Evolutionary conservation across 2,329 filamentous ascomycete species (phyloP).

Genomic region (Paecilomyces sp.): DNA sequence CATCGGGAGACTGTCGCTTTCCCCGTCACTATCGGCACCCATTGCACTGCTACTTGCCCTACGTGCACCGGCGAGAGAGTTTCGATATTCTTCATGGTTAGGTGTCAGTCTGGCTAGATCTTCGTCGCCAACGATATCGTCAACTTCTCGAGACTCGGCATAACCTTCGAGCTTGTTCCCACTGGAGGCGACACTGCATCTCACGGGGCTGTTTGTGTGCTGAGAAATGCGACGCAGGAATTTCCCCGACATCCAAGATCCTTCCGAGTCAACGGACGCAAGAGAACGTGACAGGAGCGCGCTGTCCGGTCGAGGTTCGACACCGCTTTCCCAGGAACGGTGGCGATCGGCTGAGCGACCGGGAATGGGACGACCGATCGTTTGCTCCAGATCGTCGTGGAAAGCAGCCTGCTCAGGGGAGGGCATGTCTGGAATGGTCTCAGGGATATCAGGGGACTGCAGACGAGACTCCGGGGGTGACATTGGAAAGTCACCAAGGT

Average conservation of each 20-base stretch:
- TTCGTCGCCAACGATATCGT: slow-evolving; percentile 67
- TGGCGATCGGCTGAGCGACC: neutral
- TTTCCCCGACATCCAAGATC: slow-evolving; percentile 85
- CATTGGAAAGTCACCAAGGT: slow-evolving; percentile 76
- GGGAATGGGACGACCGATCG: slow-evolving; percentile 1
- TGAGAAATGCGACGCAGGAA: slow-evolving; percentile 45
- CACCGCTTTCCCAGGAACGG: neutral
- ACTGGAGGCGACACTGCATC: slow-evolving; percentile 36
- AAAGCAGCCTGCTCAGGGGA: neutral
- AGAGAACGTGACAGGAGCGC: slow-evolving; percentile 67
- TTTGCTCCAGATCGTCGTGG: neutral
- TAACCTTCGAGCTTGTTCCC: slow-evolving; percentile 42
- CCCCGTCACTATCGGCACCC: slow-evolving; percentile 49
- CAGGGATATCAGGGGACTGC: slow-evolving; percentile 64
- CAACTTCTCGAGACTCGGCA: slow-evolving; percentile 29
- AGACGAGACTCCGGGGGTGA: slow-evolving; percentile 80
- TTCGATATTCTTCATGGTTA: slow-evolving; percentile 37
- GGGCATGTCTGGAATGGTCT: slow-evolving; percentile 17
- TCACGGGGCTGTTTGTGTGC: slow-evolving; percentile 26
- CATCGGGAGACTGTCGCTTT: slow-evolving; percentile 15
- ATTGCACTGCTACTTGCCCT: slow-evolving; percentile 42
- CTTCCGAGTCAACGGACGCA: slow-evolving; percentile 91
- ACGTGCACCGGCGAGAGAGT: slow-evolving; percentile 19
- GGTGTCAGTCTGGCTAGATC: slow-evolving; percentile 56
- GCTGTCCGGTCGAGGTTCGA: slow-evolving; percentile 25